A percentile compares a stretch with the other conserved stretches of the same genome.
Evolutionary conservation across 257 asterid genomes (phyloP).

Genomic region (Plantago elongata): DNA sequence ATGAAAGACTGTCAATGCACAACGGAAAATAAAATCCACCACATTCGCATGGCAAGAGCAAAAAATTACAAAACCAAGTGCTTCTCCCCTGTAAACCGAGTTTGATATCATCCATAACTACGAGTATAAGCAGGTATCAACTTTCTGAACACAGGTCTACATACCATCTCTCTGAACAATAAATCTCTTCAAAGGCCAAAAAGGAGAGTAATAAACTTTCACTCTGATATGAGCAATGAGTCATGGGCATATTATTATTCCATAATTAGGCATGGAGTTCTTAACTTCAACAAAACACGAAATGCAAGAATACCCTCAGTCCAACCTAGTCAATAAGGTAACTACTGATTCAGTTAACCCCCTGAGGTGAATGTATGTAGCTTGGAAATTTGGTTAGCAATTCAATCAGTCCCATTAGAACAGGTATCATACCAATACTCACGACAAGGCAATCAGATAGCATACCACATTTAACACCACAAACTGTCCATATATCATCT

Average conservation of each 20-base stretch:
- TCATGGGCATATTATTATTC: too few species aligned
- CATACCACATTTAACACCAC: neutral
- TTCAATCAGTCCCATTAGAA: too few species aligned
- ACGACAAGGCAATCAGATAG: too few species aligned
- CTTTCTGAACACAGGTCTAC: neutral
- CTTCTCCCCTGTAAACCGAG: constrained; percentile 11
- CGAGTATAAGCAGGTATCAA: constrained; percentile 10
- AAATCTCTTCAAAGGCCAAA: neutral
- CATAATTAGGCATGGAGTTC: too few species aligned
- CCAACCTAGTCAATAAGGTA: too few species aligned
- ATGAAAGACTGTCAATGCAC: constrained; percentile 13
- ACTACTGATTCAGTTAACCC: too few species aligned
- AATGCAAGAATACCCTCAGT: too few species aligned
- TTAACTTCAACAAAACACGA: too few species aligned
- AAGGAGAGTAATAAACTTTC: neutral
- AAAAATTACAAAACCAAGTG: neutral
- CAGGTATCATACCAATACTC: too few species aligned
- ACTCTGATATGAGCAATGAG: neutral
- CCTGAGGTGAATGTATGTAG: too few species aligned
- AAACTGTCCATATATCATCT: neutral
- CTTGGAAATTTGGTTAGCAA: too few species aligned
- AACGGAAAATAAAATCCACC: constrained; percentile 9
- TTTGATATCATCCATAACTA: constrained; percentile 19
- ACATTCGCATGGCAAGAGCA: neutral
- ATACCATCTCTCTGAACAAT: neutral